A percentile compares a stretch with the other conserved stretches of the same genome.
Conservation (phyloP, 345 rosid genomes). For the Gossypioides kirkii region DNA sequence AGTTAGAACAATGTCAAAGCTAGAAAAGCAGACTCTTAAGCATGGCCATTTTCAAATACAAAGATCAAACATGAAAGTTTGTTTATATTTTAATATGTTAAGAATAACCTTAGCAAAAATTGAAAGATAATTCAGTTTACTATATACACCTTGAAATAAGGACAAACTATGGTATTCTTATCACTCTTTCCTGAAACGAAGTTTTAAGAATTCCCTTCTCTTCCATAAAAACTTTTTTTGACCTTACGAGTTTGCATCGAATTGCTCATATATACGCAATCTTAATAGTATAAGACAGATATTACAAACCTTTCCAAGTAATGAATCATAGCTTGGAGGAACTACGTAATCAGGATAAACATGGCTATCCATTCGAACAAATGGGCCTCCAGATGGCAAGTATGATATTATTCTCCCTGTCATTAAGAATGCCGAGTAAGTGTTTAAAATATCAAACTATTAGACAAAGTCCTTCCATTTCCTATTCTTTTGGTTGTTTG, state of each 20-base stretch:
- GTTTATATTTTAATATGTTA: neutral
- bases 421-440: slow-evolving; percentile 8
- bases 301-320: slow-evolving; percentile 85
- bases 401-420: slow-evolving; percentile 95
- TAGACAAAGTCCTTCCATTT: slow-evolving; percentile 1
- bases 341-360: slow-evolving; percentile 94
- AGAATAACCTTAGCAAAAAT: neutral
- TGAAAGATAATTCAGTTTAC: neutral
- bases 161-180: neutral
- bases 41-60: slow-evolving; percentile 1
- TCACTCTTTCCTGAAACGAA: neutral
- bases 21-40: neutral
- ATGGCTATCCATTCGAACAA: slow-evolving; percentile 98
- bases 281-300: neutral
- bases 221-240: neutral
- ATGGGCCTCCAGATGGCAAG: slow-evolving; percentile 99
- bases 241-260: neutral
- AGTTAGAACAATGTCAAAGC: slow-evolving; percentile 15
- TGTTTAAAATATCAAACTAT: slow-evolving; percentile 1
- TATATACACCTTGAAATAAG: neutral
- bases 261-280: neutral
- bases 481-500: neutral
- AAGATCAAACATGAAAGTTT: neutral
- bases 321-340: slow-evolving; percentile 98
- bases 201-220: neutral